These are phyloP conservation scores for Nyctanthes arbortristis DNA, from an alignment of 257 asterid genomes.

Conservation along the genomic window DNA sequence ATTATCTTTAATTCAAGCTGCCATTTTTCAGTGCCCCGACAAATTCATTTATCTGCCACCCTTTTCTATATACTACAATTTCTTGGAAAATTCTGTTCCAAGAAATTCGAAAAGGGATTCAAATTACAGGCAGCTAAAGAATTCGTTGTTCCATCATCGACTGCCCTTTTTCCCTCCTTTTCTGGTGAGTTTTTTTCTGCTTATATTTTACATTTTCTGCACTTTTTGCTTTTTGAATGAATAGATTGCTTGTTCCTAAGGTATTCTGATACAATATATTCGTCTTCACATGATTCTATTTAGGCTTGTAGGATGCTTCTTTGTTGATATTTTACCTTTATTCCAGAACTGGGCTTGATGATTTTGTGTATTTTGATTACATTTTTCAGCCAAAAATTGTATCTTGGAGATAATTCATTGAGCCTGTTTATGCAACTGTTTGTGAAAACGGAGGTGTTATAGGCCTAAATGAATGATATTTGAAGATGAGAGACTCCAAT, in stretches of 20 bases:
- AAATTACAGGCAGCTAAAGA: slow-evolving; percentile 19
- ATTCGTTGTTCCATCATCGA: slow-evolving; percentile 25
- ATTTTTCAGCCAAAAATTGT: slow-evolving; percentile 43
- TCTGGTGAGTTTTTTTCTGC: slow-evolving; percentile 40
- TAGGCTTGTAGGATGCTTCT: slow-evolving; percentile 29
- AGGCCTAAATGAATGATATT: slow-evolving; percentile 28
- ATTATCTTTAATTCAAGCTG: slow-evolving; percentile 22
- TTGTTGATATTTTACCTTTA: slow-evolving; percentile 27
- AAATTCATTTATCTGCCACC: slow-evolving; percentile 15
- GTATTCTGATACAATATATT: slow-evolving; percentile 25
- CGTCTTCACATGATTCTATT: slow-evolving; percentile 3
- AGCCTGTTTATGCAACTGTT: slow-evolving; percentile 39
- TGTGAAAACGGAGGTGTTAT: slow-evolving; percentile 43
- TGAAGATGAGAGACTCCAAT: slow-evolving; percentile 62
- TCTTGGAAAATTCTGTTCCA: slow-evolving; percentile 6
- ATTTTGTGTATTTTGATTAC: slow-evolving; percentile 4
- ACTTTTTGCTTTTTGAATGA: background rate
- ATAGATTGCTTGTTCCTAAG: slow-evolving; percentile 35
- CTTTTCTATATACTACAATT: slow-evolving; percentile 22
- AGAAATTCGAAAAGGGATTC: background rate
- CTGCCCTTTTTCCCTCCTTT: slow-evolving; percentile 39
- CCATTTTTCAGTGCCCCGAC: slow-evolving; percentile 26
- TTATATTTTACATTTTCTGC: slow-evolving; percentile 29
- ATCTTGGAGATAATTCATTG: slow-evolving; percentile 41
- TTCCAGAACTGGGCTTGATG: slow-evolving; percentile 23